Percentiles rank a stretch among this genome's conserved stretches.
Conservation (phyloP, 495 filamentous ascomycete genomes). For the Friedmanniomyces endolithicus region DNA sequence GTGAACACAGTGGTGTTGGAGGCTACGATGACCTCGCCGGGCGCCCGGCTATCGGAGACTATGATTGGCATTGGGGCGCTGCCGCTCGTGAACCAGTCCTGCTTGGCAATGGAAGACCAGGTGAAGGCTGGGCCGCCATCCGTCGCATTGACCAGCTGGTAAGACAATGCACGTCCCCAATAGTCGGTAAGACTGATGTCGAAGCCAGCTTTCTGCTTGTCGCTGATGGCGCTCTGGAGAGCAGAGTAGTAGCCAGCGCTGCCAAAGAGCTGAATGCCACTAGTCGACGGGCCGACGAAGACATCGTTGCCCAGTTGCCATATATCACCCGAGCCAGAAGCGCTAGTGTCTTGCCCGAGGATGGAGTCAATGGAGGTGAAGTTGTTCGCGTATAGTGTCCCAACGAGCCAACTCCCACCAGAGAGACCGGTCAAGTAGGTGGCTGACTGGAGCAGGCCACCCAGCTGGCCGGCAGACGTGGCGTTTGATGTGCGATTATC, state of each 20-base stretch:
- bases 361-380: conserved; percentile 62
- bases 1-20: conserved; percentile 73
- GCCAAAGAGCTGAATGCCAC: conserved; percentile 38
- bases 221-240: conserved; percentile 47
- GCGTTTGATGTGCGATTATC: conserved; percentile 61
- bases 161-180: conserved; percentile 60
- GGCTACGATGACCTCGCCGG: conserved; percentile 50
- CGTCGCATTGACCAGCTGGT: conserved; percentile 67
- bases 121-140: conserved; percentile 72
- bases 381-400: conserved; percentile 79
- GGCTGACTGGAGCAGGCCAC: conserved; percentile 70
- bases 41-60: conserved; percentile 61
- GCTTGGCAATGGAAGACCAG: conserved; percentile 71
- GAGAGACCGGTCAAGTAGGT: conserved; percentile 81
- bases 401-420: conserved; percentile 80
- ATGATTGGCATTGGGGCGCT: conserved; percentile 71
- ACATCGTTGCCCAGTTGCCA: conserved; percentile 78
- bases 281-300: conserved; percentile 48
- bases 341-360: conserved; percentile 46
- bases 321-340: conserved; percentile 35
- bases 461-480: conserved; percentile 56
- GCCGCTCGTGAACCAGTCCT: conserved; percentile 53
- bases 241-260: conserved; percentile 53
- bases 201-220: conserved; percentile 60
- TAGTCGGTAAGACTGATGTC: conserved; percentile 75